A percentile compares a stretch with the other conserved stretches of the same genome.
Evolutionary conservation across 768 basidiomycete genomes (phyloP).

Genomic region (Auriscalpium vulgare): DNA sequence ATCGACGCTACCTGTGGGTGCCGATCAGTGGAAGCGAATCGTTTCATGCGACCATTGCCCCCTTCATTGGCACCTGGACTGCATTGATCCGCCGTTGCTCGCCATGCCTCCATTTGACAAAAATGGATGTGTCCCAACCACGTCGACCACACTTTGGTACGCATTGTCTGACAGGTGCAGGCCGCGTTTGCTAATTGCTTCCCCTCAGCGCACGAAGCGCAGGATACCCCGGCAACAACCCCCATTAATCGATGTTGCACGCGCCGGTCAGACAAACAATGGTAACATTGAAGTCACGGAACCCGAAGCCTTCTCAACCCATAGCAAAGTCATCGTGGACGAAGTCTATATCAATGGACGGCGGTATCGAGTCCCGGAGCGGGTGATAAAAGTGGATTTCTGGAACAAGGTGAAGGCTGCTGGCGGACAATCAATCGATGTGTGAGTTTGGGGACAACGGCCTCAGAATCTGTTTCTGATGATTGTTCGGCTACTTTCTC

Average conservation of each 20-base stretch:
- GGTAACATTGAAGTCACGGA: conserved; percentile 87
- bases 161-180: conserved; percentile 22
- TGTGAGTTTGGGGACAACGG: too few species aligned
- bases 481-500: neutral
- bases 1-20: conserved; percentile 32
- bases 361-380: conserved; percentile 89
- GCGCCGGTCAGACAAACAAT: conserved; percentile 72
- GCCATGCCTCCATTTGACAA: conserved; percentile 78
- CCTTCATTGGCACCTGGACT: conserved; percentile 96
- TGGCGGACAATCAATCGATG: neutral
- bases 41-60: conserved; percentile 93
- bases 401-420: conserved; percentile 66
- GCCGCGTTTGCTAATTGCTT: conserved; percentile 11
- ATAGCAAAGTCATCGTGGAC: conserved; percentile 53
- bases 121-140: conserved; percentile 99
- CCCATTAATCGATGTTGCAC: conserved; percentile 66
- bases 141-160: conserved; percentile 75
- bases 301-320: conserved; percentile 41
- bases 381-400: conserved; percentile 87
- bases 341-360: conserved; percentile 85
- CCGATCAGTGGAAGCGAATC: conserved; percentile 59
- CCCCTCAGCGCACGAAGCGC: conserved; percentile 60
- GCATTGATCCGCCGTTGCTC: conserved; percentile 83
- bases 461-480: neutral
- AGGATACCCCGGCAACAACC: conserved; percentile 69